Evolutionary conservation across 257 asterid species (phyloP).

Genomic region (Voacanga thouarsii): DNA sequence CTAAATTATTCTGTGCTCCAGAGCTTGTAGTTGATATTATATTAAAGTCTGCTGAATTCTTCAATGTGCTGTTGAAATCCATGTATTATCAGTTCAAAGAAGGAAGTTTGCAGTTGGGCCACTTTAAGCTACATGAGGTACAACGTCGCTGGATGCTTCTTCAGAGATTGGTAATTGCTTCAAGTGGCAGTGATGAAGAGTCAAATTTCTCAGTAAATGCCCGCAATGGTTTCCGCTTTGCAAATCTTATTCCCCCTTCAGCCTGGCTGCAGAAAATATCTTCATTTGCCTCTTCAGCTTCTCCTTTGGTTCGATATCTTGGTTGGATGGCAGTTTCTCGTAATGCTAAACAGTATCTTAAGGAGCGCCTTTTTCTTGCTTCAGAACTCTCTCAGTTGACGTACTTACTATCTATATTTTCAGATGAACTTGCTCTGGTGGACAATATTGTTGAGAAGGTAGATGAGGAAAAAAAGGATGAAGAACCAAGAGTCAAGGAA

Average conservation of each 20-base stretch:
- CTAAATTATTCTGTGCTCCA: conserved; percentile 68
- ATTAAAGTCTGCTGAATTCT: conserved; percentile 63
- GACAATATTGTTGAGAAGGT: conserved; percentile 49
- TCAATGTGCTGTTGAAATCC: conserved; percentile 49
- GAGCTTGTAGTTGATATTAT: conserved; percentile 78
- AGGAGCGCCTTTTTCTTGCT: conserved; percentile 85
- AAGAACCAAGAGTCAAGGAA: conserved; percentile 31
- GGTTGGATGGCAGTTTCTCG: conserved; percentile 98
- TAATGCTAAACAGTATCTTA: conserved; percentile 73
- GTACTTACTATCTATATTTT: conserved; percentile 64
- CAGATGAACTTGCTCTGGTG: conserved; percentile 77
- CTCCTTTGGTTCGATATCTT: conserved; percentile 76
- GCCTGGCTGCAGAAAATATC: conserved; percentile 84
- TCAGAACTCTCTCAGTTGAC: conserved; percentile 74
- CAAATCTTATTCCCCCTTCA: conserved; percentile 74
- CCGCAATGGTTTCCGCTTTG: conserved; percentile 66
- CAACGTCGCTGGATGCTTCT: conserved; percentile 80
- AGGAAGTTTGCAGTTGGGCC: conserved; percentile 47
- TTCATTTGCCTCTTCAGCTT: conserved; percentile 61
- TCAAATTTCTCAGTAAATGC: conserved; percentile 43
- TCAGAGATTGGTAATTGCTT: conserved; percentile 74
- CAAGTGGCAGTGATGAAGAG: conserved; percentile 80
- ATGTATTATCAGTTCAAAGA: conserved; percentile 53
- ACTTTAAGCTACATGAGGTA: conserved; percentile 56
- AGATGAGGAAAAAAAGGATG: conserved; percentile 31